Evolutionary conservation across 768 basidiomycete genomes (phyloP), one percentile per base, ranked within the genome.

Genomic region (Boletus insuetus): DNA sequence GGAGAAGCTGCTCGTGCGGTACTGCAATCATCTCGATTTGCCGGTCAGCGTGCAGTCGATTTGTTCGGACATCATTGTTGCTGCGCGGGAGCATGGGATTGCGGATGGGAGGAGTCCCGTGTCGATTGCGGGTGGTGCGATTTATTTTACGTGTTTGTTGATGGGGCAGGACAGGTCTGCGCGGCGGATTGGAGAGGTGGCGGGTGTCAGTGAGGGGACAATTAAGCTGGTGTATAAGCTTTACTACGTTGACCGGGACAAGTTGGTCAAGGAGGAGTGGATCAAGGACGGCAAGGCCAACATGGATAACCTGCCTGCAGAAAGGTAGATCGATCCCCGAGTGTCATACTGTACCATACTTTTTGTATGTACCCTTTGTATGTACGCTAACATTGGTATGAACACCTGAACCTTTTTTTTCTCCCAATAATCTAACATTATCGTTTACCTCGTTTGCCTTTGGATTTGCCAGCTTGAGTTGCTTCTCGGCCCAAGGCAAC

Each of bases 121-220:
- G 49, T 97, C 97, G n/a, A 94, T 99, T 61, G 97, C 96, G n/a
- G 92, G 93, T 40, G 94, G 92, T 39, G 91, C 93, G 19, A 94
- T 99, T 56, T 94, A 89, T 75, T 98, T 98, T 74, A 91, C 91
- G 31, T 91, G 90, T 66, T 80, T 87, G 60, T 68, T 98, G 41
- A 78, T 95, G 64, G 91, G 87, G 50, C 83, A 84, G 64, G 64
- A 75, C 26, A 92, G 91, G 73, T 80, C 84, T 22, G 80, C 88
- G 46, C 85, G 85, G 73, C 93, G 98, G 65, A 94, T 99, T 66
- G 89, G 89, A 58, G 76, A 79, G 16, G 92, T 98, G 12, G 95
- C 93, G 4, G 94, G 94, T 11, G 94, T 98, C 19, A 94, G 93
- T 68, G 96, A 98, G 69, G 87, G 91, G 48, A 98, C 97, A 47